Evolutionary conservation across 306 rosid species (phyloP).

Genomic region (Cucurbita maxima): DNA sequence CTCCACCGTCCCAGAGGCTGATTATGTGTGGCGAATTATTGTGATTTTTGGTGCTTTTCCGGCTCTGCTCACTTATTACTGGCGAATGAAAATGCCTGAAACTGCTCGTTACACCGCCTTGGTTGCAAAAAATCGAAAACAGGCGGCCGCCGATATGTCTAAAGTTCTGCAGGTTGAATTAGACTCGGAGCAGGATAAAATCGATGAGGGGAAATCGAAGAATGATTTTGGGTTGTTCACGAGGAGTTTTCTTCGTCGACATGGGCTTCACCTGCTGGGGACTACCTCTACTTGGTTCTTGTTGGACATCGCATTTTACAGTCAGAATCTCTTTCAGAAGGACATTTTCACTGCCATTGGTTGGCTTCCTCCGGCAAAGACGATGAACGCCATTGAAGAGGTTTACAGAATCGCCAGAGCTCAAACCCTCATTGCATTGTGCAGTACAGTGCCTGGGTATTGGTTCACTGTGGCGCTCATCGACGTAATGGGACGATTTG

Average conservation of each 20-base stretch:
- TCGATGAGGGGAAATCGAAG: slow-evolving; percentile 5
- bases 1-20: slow-evolving; percentile 53
- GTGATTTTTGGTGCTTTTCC: slow-evolving; percentile 81
- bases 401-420: slow-evolving; percentile 60
- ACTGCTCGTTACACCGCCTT: slow-evolving; percentile 89
- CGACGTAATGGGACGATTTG: slow-evolving; percentile 50
- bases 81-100: slow-evolving; percentile 85
- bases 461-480: slow-evolving; percentile 80
- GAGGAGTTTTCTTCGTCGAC: slow-evolving; percentile 32
- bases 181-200: slow-evolving; percentile 26
- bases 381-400: slow-evolving; percentile 74
- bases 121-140: slow-evolving; percentile 58
- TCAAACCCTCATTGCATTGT: slow-evolving; percentile 72
- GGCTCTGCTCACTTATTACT: slow-evolving; percentile 57
- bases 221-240: slow-evolving; percentile 58
- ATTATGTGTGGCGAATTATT: slow-evolving; percentile 73
- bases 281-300: slow-evolving; percentile 72
- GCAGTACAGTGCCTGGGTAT: slow-evolving; percentile 82
- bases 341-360: slow-evolving; percentile 78
- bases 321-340: slow-evolving; percentile 84
- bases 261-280: slow-evolving; percentile 69
- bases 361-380: slow-evolving; percentile 58
- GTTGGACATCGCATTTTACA: slow-evolving; percentile 72
- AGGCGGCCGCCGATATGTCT: slow-evolving; percentile 77
- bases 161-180: slow-evolving; percentile 55